Evolutionary conservation across 2,329 filamentous ascomycete species (phyloP), one percentile per base, ranked within the genome.

Genomic region (Cladosporium colombiae): DNA sequence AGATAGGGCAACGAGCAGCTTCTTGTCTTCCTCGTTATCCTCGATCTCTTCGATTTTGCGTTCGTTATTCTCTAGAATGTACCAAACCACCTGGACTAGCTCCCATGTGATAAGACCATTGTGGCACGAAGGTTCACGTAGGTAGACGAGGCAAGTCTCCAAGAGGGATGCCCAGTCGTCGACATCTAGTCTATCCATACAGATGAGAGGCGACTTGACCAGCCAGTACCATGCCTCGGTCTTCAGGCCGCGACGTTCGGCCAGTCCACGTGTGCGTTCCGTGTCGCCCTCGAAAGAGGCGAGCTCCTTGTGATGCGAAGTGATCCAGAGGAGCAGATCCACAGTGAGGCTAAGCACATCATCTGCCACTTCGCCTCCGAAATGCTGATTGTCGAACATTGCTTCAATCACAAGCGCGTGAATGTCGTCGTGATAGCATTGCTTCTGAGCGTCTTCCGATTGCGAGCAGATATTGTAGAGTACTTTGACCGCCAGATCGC

Each of bases 381-480:
- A 46, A 18, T 37, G 33, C 35, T 40, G 56, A 5, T 29, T 44
- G 37, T 59, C 35, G 29, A 55, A 55, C 52, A 55, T 55, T 10
- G 52, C 52, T 7, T 55, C 52, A 2, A 33, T 55, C 29, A 55
- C 52, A 21, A 55, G 52, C 8, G 52, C 31, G 18, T 55, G 52
- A 5, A 59, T 29, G 14, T 46, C 10, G 7, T 46, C 56, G 37
- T 29, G 33, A 14, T 59, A 74, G 67, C 70, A 70, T 57, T 67
- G 64, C 57, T 69, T 69, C 40, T 73, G 72, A 10, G 71, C 68
- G 25, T 65, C 46, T 46, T 73, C 72, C 31, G 70, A 70, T 71
- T 80, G 58, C 79, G 49, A 56, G 50, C 61, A 63, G 23, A 63
- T 40, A 66, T 82, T 82, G 70, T 79, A 78, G 14, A 82, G 69